Evolutionary conservation across 129 eudicot genomes (phyloP).

Genomic region (carrot (Daucus carota)): DNA sequence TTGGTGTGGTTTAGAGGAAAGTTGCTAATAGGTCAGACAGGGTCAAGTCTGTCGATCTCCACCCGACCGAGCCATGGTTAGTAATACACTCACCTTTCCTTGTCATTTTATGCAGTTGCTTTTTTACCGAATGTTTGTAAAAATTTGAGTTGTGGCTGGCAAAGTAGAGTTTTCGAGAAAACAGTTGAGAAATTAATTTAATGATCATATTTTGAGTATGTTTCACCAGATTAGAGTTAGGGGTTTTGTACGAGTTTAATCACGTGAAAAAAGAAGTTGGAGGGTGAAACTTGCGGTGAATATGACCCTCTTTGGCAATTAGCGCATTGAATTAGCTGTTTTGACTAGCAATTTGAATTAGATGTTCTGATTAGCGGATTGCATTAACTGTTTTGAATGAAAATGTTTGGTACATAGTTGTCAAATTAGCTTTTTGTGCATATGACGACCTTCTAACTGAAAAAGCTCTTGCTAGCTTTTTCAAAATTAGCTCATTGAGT

Average conservation of each 20-base stretch:
- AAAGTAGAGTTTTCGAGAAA: not conserved
- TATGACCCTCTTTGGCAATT: too few species aligned
- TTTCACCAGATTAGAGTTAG: not conserved
- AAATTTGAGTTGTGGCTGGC: not conserved
- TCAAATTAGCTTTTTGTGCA: too few species aligned
- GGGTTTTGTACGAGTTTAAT: too few species aligned
- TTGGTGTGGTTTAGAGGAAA: constrained; percentile 37
- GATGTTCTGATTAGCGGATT: too few species aligned
- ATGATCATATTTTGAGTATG: too few species aligned
- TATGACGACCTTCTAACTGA: too few species aligned
- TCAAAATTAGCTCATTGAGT: too few species aligned
- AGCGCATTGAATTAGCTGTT: too few species aligned
- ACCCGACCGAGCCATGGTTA: constrained; percentile 72
- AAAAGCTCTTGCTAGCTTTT: too few species aligned
- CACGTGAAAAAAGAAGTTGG: not conserved
- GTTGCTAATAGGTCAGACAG: constrained; percentile 55
- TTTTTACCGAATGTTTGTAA: not conserved
- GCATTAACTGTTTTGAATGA: too few species aligned
- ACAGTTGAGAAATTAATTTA: not conserved
- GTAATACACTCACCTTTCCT: not conserved
- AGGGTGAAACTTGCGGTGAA: not conserved
- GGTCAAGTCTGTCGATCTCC: constrained; percentile 61
- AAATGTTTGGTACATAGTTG: too few species aligned
- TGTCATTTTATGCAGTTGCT: not conserved
- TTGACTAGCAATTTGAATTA: too few species aligned